Evolutionary conservation across 164 flowering plant genomes (phyloP).

Genomic region (Akebia trifoliata): DNA sequence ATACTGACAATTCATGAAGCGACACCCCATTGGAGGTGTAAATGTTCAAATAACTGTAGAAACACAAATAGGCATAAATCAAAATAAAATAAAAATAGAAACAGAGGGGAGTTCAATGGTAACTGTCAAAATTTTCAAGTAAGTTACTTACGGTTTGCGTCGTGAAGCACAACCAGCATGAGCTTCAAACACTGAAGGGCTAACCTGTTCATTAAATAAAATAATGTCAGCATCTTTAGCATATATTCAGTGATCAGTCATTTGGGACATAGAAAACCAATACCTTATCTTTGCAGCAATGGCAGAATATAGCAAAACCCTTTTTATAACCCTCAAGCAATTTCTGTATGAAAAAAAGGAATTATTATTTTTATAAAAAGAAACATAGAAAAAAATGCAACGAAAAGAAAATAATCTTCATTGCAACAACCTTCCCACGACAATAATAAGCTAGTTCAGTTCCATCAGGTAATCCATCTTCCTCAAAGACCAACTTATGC

Average conservation of each 20-base stretch:
- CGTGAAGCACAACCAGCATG: slow-evolving; percentile 94
- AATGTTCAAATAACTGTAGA: slow-evolving; percentile 68
- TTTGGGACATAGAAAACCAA: slow-evolving; percentile 2
- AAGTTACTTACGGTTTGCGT: slow-evolving; percentile 80
- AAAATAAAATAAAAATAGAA: not conserved
- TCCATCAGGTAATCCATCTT: slow-evolving; percentile 73
- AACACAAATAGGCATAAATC: slow-evolving; percentile 9
- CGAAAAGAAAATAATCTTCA: slow-evolving; percentile 1
- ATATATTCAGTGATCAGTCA: not conserved
- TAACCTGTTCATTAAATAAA: slow-evolving; percentile 53
- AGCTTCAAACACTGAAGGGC: slow-evolving; percentile 89
- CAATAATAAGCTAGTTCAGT: slow-evolving; percentile 67
- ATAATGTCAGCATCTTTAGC: slow-evolving; percentile 16
- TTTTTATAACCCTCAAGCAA: slow-evolving; percentile 62
- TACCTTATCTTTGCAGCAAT: slow-evolving; percentile 72
- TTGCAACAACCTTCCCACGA: slow-evolving; percentile 57
- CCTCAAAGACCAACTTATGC: slow-evolving; percentile 79
- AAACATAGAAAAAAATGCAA: not conserved
- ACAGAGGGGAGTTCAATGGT: not conserved
- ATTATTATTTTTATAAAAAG: not conserved
- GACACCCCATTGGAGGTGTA: slow-evolving; percentile 91
- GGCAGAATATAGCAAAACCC: slow-evolving; percentile 66
- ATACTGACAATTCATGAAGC: slow-evolving; percentile 73
- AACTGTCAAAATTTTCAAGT: not conserved
- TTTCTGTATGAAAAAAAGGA: slow-evolving; percentile 39